Evolutionary conservation across 2,329 filamentous ascomycete genomes (phyloP), one percentile per base, ranked within the genome.

Genomic region (Cyphellophora europaea): DNA sequence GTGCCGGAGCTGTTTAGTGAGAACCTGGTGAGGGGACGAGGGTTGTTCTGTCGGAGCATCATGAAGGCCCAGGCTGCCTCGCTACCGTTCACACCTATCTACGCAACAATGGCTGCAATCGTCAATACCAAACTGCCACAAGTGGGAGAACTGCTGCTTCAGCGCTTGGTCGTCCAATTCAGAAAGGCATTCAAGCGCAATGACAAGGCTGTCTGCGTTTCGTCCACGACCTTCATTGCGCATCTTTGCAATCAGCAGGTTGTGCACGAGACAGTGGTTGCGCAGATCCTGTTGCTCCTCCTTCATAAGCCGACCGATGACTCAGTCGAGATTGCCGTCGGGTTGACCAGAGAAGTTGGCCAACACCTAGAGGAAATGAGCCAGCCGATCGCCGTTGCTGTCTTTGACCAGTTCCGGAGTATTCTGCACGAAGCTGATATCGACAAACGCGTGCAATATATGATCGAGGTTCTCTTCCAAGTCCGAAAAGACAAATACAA

Each of bases 51-150:
- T 62, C 76, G 91, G 45, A 89, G 85, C 49, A 91, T 98, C 53
- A 94, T 96, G 87, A 96, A 96, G 66, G 91, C 91, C 1, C 91
- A 98, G 64, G 87, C 89, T 11, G 87, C 89, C 6, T 93, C 85
- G 68, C 71, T 96, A 57, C 88, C 89, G 0, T 98, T 96, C 53
- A 96, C 91, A 0, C 84, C 89, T 6, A 93, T 98, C 42, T 94
- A 95, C 52, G 91, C 89, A 10, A 85, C 88, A 32, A 93, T 96
- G 79, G 86, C 79, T 2, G 87, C 91, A 23, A 93, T 96, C 50
- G 87, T 96, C 56, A 98, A 98, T 57, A 95, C 91, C 11, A 98
- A 98, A 61, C 67, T 98, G 40, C 91, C 91, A 1, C 82, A 91
- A 56, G 87, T 96, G 17, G 91, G 91, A 40, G 89, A 98, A 61